These are phyloP conservation scores for Colletotrichum plurivorum DNA, from an alignment of 2,329 filamentous ascomycete species.

Conservation along the genomic window DNA sequence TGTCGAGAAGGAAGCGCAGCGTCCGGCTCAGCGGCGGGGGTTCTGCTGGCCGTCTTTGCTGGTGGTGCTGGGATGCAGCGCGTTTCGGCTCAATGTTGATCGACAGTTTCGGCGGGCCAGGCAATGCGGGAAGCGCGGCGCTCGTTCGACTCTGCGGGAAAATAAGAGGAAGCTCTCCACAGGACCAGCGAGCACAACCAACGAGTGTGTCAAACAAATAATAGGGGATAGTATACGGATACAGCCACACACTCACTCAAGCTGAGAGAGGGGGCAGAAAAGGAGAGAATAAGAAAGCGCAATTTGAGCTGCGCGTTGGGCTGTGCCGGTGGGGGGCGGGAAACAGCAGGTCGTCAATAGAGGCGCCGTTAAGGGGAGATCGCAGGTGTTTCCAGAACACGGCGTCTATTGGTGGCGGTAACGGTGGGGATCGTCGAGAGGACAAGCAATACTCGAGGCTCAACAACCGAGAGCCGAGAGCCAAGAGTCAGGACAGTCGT, in stretches of 20 bases:
- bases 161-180: neutral
- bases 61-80: constrained; percentile 33
- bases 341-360: constrained; percentile 18
- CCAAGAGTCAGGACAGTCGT: neutral
- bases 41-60: constrained; percentile 3
- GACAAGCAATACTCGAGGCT: constrained; percentile 1
- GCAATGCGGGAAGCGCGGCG: constrained; percentile 38
- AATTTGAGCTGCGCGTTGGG: constrained; percentile 20
- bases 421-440: constrained; percentile 12
- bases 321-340: constrained; percentile 1
- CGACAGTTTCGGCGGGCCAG: constrained; percentile 54
- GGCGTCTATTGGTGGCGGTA: constrained; percentile 39
- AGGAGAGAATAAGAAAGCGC: constrained; percentile 20
- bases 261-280: neutral
- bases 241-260: neutral
- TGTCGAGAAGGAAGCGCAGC: constrained; percentile 10
- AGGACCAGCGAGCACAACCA: neutral
- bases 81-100: constrained; percentile 56
- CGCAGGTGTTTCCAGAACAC: constrained; percentile 41
- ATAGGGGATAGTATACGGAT: neutral
- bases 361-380: constrained; percentile 34
- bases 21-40: constrained; percentile 23
- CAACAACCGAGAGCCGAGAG: constrained; percentile 1
- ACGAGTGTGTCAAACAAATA: neutral
- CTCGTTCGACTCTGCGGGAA: neutral